Conservation (phyloP, 352 stramenopile species). For the Pythium volutum region DNA sequence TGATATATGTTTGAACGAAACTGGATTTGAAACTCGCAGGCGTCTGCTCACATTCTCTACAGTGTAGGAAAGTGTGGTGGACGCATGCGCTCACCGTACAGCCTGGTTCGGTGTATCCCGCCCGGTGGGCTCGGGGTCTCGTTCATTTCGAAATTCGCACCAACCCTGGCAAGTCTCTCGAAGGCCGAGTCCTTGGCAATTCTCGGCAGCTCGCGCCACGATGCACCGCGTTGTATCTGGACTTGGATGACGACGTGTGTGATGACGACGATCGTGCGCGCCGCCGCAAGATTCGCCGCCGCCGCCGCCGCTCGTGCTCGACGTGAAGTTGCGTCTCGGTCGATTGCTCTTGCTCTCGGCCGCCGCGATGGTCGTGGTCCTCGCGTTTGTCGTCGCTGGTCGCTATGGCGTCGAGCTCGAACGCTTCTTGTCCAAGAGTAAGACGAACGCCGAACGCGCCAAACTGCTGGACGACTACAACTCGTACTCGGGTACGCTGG, state of each 20-base stretch:
- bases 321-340: background rate
- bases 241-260: background rate
- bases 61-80: too few relatives aligned
- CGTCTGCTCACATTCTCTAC: too few relatives aligned
- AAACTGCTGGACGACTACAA: constrained; percentile 24
- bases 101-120: too few relatives aligned
- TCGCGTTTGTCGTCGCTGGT: background rate
- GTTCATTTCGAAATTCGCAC: too few relatives aligned
- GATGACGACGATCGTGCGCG: background rate
- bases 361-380: background rate
- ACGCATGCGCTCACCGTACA: too few relatives aligned
- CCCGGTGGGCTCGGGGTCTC: too few relatives aligned
- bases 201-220: background rate
- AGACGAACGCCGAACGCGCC: background rate
- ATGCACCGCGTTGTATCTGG: background rate
- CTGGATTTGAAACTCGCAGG: too few relatives aligned
- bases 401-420: constrained; percentile 11
- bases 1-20: too few relatives aligned
- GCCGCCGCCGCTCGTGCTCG: constrained; percentile 4
- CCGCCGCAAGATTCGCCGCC: background rate
- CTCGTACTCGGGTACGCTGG: constrained; percentile 9
- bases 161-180: background rate
- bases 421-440: background rate
- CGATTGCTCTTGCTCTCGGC: background rate
- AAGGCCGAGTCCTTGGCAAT: background rate